Conservation (phyloP, 2,329 filamentous ascomycete genomes). For the Fusarium caatingaense region DNA sequence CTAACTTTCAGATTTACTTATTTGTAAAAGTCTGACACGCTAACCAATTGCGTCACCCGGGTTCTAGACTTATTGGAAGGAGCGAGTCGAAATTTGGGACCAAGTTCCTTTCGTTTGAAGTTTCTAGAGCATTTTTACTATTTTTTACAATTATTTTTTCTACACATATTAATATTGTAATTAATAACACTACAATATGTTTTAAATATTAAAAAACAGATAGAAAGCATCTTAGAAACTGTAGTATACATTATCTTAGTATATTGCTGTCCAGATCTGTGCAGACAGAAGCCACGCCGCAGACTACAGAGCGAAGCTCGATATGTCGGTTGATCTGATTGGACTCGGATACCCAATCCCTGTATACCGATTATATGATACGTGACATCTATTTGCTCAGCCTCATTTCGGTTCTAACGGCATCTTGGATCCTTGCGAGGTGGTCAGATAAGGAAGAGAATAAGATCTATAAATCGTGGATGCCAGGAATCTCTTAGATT, state of each 20-base stretch:
- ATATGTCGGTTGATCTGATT: not conserved
- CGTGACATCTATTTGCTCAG: not conserved
- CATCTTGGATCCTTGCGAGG: not conserved
- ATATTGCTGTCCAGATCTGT: not conserved
- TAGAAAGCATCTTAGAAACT: too few relatives aligned
- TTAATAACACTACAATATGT: too few relatives aligned
- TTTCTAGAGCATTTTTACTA: not conserved
- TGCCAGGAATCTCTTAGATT: not conserved
- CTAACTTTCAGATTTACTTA: not conserved
- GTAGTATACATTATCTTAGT: not conserved
- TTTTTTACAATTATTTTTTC: not conserved
- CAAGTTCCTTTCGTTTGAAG: not conserved
- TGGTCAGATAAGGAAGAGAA: not conserved
- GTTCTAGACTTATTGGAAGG: accelerated
- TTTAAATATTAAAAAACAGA: too few relatives aligned
- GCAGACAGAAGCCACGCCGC: not conserved
- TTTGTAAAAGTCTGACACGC: conserved; percentile 25
- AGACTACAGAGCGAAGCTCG: not conserved
- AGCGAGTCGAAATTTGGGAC: accelerated
- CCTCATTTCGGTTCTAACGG: not conserved
- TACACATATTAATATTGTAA: too few relatives aligned
- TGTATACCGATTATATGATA: not conserved
- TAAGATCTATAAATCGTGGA: not conserved
- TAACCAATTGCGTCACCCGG: conserved; percentile 22
- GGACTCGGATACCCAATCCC: not conserved